Base-by-base conservation (phyloP, 768 basidiomycete species). In the Mycena albidolilacea region DNA sequence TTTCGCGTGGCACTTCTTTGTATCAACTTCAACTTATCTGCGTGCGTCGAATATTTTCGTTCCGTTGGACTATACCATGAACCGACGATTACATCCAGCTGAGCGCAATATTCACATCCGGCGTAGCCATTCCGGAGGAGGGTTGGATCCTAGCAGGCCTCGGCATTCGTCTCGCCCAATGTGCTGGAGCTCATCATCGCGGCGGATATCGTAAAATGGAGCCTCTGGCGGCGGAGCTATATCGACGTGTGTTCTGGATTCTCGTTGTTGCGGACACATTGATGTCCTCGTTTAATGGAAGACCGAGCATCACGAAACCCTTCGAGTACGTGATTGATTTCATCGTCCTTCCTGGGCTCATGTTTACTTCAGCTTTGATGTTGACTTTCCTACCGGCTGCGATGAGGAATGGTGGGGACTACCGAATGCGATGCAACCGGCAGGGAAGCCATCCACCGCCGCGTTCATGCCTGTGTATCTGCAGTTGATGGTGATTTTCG, bases 361-460 rank as follows among this genome's bases (percentile, higher is more conserved):
- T 10, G n/a, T n/a, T 21, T 12, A 15, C 9, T 37, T 7, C 55
- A 74, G 73, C 46, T n/a, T 70, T 14, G 73, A 70, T 10, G 7
- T 70, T 8, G 64, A 69, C 35, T 52, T 70, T 6, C 73, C 73
- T 2, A n/a, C 59, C 12, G 46, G 7, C 39, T 66, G 55, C 37
- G 73, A 74, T 19, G 85, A 87, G 69, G 85, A 86, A 63, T 88
- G 85, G 69, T 90, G 88, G 88, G 80, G 82, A 19, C 79, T 71
- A 14, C 80, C 69, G 67, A 82, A 84, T n/a, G 88, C 87, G 77
- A 82, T 83, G 64, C 89, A 90, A 74, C 89, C 89, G 0, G 69
- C 79, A 5, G 81, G 78, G 12, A 84, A 80, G 72, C 83, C 84
- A 0, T 83, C 83, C 8, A 76, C 69, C 12, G 71, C 86, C 1